Evolutionary conservation across 2,329 filamentous ascomycete genomes (phyloP).

Genomic region (Diaporthe velutina): DNA sequence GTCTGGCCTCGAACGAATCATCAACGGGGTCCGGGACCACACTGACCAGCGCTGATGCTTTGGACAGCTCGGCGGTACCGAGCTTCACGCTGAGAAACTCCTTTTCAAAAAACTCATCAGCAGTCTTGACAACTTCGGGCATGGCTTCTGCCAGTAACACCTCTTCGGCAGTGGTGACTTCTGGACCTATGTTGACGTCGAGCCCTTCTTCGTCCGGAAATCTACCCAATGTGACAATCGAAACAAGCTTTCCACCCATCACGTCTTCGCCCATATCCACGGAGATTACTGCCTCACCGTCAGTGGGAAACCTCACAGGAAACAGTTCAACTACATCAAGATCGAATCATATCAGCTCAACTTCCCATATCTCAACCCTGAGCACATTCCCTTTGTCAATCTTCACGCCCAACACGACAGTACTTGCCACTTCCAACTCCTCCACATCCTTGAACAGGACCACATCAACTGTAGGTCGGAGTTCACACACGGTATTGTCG

Average conservation of each 20-base stretch:
- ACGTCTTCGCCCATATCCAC: background rate
- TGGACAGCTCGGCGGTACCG: background rate
- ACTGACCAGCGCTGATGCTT: background rate
- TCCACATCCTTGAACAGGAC: background rate
- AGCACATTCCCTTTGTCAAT: conserved; percentile 21
- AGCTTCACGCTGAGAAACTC: conserved; percentile 23
- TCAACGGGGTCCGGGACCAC: background rate
- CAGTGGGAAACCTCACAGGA: background rate
- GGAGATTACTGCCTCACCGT: background rate
- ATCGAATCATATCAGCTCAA: background rate
- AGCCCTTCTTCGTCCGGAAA: background rate
- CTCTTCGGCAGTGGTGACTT: background rate
- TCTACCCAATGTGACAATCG: background rate
- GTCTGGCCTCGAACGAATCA: background rate
- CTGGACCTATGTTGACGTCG: background rate
- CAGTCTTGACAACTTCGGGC: background rate
- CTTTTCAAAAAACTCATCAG: conserved; percentile 2
- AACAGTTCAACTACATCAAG: background rate
- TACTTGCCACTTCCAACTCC: background rate
- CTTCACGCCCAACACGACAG: conserved; percentile 2
- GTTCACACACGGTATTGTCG: background rate
- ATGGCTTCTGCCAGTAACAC: background rate
- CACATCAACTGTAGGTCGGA: background rate
- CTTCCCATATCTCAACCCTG: background rate
- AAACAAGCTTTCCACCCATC: conserved; percentile 5